phyloP scores from a whole-genome alignment of 768 basidiomycete species.

The Chiua virens region DNA sequence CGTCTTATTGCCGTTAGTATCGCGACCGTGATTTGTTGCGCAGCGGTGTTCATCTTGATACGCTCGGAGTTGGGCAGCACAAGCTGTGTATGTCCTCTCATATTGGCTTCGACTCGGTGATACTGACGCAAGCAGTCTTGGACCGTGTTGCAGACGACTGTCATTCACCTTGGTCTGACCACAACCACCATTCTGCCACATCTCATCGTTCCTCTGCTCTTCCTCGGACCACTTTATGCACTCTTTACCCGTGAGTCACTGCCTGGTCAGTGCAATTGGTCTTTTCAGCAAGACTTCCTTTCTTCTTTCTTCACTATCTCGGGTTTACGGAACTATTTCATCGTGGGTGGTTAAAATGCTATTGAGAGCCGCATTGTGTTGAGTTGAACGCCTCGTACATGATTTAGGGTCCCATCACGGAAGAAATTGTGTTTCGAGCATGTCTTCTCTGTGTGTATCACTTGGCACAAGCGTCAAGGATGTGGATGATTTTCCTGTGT shows the following conservation, averaged over 20 bases:
- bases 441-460: constrained; percentile 77
- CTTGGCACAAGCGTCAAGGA: constrained; percentile 55
- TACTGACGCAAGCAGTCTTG: constrained; percentile 14
- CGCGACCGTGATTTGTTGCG: constrained; percentile 61
- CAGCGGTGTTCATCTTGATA: constrained; percentile 47
- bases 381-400: neutral
- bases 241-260: constrained; percentile 43
- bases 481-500: constrained; percentile 70
- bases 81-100: constrained; percentile 9
- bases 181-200: constrained; percentile 43
- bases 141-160: constrained; percentile 30
- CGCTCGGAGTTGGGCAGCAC: constrained; percentile 24
- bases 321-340: constrained; percentile 69
- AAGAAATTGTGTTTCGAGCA: constrained; percentile 89
- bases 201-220: constrained; percentile 71
- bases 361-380: neutral
- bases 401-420: constrained; percentile 80
- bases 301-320: constrained; percentile 48
- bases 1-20: constrained; percentile 66
- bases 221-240: constrained; percentile 74
- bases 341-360: constrained; percentile 33
- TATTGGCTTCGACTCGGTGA: neutral
- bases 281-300: constrained; percentile 39
- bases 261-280: constrained; percentile 57
- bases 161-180: constrained; percentile 43